phyloP scores from a whole-genome alignment of 495 filamentous ascomycete species.

The Xylaria flabelliformis region DNA sequence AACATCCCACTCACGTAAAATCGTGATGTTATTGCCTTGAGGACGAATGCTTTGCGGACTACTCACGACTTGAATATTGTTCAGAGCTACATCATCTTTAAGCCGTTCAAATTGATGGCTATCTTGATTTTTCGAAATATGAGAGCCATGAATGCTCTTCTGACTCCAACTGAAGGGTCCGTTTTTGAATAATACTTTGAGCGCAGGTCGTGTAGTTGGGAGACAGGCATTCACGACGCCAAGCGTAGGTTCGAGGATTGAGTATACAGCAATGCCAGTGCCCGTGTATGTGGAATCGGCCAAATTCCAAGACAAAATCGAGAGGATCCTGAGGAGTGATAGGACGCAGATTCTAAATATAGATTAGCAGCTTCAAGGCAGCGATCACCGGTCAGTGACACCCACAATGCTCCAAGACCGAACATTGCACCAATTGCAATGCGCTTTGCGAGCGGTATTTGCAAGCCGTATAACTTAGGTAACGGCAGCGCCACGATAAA shows the following conservation, averaged over 20 bases:
- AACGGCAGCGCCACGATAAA: not conserved
- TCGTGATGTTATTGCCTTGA: too few species aligned
- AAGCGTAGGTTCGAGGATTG: slow-evolving; percentile 18
- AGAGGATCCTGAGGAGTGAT: not conserved
- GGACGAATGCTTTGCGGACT: too few species aligned
- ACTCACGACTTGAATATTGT: too few species aligned
- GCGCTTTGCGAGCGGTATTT: not conserved
- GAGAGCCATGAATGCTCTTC: too few species aligned
- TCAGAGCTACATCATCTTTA: too few species aligned
- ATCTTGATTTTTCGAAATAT: too few species aligned
- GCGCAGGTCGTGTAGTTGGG: slow-evolving; percentile 14
- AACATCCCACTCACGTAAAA: too few species aligned
- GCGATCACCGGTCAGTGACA: not conserved
- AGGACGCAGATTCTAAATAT: too few species aligned
- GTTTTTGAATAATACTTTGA: not conserved
- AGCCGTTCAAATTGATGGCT: too few species aligned
- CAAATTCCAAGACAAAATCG: not conserved
- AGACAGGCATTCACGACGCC: slow-evolving; percentile 24
- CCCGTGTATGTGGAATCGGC: not conserved
- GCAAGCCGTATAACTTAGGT: slow-evolving; percentile 2
- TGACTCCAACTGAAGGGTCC: not conserved
- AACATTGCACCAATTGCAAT: slow-evolving; percentile 8
- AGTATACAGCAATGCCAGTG: not conserved
- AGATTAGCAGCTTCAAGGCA: not conserved
- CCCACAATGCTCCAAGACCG: slow-evolving; percentile 4